Conservation (phyloP, 2,329 filamentous ascomycete species). For the Magnaporthiopsis incrustans region DNA sequence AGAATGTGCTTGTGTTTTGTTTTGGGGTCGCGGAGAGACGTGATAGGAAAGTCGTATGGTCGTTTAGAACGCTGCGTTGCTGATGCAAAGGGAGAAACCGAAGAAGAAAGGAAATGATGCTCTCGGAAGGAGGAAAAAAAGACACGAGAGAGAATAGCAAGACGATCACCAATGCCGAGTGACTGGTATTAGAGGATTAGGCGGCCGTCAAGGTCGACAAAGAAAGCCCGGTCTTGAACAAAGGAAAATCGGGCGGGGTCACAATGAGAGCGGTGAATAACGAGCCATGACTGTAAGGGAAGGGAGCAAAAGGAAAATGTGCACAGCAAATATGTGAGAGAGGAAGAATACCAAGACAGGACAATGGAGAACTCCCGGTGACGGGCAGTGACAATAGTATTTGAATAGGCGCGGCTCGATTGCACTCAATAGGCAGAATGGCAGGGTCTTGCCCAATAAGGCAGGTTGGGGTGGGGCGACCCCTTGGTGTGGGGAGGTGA, state of each 20-base stretch:
- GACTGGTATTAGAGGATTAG: background rate
- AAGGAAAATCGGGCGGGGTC: background rate
- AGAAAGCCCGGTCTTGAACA: background rate
- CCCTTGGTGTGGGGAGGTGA: background rate
- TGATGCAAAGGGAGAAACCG: conserved; percentile 6
- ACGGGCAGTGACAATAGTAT: background rate
- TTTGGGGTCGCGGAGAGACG: background rate
- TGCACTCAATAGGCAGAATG: background rate
- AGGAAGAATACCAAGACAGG: background rate
- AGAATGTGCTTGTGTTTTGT: background rate
- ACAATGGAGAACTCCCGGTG: background rate
- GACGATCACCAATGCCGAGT: background rate
- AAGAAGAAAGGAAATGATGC: conserved; percentile 9
- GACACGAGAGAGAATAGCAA: conserved; percentile 6
- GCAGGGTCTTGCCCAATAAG: background rate
- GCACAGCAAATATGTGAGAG: background rate
- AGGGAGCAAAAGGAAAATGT: background rate
- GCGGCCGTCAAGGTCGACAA: background rate
- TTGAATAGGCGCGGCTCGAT: background rate
- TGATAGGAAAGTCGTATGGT: background rate
- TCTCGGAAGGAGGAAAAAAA: background rate
- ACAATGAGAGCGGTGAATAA: background rate
- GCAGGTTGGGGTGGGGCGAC: background rate
- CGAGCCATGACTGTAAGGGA: background rate
- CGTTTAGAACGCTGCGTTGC: conserved; percentile 4